Conservation (phyloP, 257 asterid genomes). For the Thymus quinquecostatus region DNA sequence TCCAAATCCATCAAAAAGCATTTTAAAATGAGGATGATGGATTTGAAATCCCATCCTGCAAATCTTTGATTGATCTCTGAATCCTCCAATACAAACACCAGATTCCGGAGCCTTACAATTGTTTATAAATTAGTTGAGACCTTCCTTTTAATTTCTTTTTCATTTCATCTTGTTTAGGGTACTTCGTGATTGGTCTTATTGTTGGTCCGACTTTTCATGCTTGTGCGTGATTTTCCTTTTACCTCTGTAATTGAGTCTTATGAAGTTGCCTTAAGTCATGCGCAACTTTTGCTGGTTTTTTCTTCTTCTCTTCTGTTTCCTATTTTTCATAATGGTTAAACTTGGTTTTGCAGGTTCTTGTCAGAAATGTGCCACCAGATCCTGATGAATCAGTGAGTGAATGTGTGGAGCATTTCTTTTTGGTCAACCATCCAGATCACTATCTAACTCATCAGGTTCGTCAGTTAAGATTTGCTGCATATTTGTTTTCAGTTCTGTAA, state of each 20-base stretch:
- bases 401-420: conserved; percentile 87
- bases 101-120: too few relatives aligned
- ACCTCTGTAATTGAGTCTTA: background rate
- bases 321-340: conserved; percentile 20
- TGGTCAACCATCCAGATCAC: conserved; percentile 94
- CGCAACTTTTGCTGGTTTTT: conserved; percentile 12
- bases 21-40: conserved; percentile 8
- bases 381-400: conserved; percentile 83
- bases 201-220: conserved; percentile 4
- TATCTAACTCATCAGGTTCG: conserved; percentile 88
- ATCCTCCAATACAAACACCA: too few relatives aligned
- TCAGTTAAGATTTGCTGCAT: conserved; percentile 10
- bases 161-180: too few relatives aligned
- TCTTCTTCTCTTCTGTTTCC: conserved; percentile 25
- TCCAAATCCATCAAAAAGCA: background rate
- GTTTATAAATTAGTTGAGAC: too few relatives aligned
- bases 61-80: background rate
- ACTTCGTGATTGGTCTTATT: background rate
- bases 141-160: too few relatives aligned
- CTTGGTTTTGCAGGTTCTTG: conserved; percentile 67
- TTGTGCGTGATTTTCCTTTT: background rate
- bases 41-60: background rate
- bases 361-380: conserved; percentile 88
- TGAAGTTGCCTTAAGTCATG: background rate
- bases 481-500: conserved; percentile 11